A percentile compares a stretch with the other conserved stretches of the same genome.
phyloP scores from a whole-genome alignment of 345 rosid species.

The Cardamine chenopodiifolia region DNA sequence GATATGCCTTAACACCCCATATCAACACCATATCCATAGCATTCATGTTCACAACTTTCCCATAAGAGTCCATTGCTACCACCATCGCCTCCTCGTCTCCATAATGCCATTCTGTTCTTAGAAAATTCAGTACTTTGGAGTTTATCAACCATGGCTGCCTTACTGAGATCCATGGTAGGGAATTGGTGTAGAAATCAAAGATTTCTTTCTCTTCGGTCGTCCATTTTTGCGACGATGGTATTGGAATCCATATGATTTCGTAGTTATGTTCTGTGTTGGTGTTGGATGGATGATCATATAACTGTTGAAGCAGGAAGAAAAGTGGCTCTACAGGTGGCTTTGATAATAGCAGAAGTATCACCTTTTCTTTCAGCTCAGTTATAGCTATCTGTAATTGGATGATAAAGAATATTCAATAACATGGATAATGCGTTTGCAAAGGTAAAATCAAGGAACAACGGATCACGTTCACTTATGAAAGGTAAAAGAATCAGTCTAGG shows the following conservation, averaged over 20 bases:
- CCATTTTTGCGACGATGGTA: slow-evolving; percentile 57
- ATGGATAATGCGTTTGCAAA: neutral
- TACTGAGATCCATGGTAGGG: slow-evolving; percentile 68
- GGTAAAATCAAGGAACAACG: neutral
- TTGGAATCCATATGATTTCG: slow-evolving; percentile 67
- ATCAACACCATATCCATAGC: slow-evolving; percentile 72
- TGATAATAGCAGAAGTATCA: slow-evolving; percentile 63
- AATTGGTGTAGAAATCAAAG: slow-evolving; percentile 50
- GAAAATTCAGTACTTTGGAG: slow-evolving; percentile 51
- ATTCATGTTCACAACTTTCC: slow-evolving; percentile 56
- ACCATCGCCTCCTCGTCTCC: slow-evolving; percentile 54
- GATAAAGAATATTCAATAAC: neutral
- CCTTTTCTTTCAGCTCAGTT: slow-evolving; percentile 61
- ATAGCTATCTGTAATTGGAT: slow-evolving; percentile 50
- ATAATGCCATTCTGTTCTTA: slow-evolving; percentile 61
- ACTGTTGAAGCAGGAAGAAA: slow-evolving; percentile 63
- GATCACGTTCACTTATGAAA: neutral
- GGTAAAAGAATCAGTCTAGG: neutral
- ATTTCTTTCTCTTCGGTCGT: slow-evolving; percentile 49
- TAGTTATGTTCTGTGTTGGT: slow-evolving; percentile 47
- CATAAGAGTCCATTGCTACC: slow-evolving; percentile 64
- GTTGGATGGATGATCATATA: slow-evolving; percentile 51
- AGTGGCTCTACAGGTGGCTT: slow-evolving; percentile 59
- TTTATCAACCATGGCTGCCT: slow-evolving; percentile 55
- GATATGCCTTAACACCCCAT: slow-evolving; percentile 78